A percentile compares a stretch with the other conserved stretches of the same genome.
phyloP scores from a whole-genome alignment of 1,284 basidiomycete genomes.

The Singerocomus inundabilis region DNA sequence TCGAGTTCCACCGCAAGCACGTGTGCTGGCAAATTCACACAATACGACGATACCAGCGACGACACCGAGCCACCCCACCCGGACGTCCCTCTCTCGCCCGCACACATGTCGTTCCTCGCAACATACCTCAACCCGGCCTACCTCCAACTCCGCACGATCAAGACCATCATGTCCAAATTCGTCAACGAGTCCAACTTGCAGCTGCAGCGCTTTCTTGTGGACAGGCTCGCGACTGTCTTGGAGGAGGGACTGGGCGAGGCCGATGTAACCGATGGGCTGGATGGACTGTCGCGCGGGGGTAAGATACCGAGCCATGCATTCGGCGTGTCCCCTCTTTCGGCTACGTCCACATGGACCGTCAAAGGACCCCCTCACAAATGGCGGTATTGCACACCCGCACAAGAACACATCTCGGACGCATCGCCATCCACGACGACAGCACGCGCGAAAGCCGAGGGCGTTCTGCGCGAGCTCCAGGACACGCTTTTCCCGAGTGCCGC shows the following conservation, averaged over 20 bases:
- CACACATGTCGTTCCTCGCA: conserved; percentile 68
- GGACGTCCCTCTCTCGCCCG: conserved; percentile 52
- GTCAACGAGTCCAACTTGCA: conserved; percentile 87
- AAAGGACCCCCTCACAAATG: conserved; percentile 93
- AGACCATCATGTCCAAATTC: conserved; percentile 80
- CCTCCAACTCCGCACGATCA: conserved; percentile 79
- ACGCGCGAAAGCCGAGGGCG: conserved; percentile 45
- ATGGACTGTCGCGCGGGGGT: conserved; percentile 43
- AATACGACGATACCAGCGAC: conserved; percentile 46
- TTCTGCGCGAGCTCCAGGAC: conserved; percentile 66
- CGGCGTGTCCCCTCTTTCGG: conserved; percentile 44
- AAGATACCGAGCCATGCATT: conserved; percentile 65
- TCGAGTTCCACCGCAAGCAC: conserved; percentile 50
- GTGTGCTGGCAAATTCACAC: conserved; percentile 43
- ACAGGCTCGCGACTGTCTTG: conserved; percentile 65
- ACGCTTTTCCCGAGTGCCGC: conserved; percentile 80
- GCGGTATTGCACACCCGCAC: conserved; percentile 75
- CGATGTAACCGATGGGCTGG: conserved; percentile 71
- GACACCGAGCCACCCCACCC: conserved; percentile 47
- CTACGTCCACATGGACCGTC: conserved; percentile 64
- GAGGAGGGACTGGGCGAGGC: conserved; percentile 61
- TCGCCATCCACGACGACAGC: conserved; percentile 17
- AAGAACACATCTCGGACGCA: neutral
- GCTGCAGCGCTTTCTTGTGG: conserved; percentile 81
- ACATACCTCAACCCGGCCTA: conserved; percentile 91